phyloP scores from a whole-genome alignment of 352 stramenopile species.

The Phytopythium kandeliae region DNA sequence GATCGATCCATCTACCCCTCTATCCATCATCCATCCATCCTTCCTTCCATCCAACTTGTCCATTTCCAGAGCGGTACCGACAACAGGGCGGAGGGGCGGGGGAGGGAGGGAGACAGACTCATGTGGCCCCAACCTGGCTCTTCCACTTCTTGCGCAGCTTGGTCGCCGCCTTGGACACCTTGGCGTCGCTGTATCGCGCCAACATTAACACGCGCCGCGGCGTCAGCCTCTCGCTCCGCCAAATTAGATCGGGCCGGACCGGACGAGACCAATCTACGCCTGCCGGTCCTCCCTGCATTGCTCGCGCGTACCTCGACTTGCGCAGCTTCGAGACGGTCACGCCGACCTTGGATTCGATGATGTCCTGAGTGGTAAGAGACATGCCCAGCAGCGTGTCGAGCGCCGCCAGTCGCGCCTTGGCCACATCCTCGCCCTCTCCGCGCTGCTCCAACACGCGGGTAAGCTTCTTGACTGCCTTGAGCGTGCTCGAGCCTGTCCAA shows the following conservation, averaged over 20 bases:
- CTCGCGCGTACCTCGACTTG: slow-evolving; percentile 53
- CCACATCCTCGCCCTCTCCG: slow-evolving; percentile 21
- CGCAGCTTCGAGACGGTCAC: slow-evolving; percentile 69
- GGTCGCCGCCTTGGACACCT: slow-evolving; percentile 45
- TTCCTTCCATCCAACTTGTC: too few species aligned
- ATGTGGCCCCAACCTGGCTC: slow-evolving; percentile 29
- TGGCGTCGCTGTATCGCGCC: slow-evolving; percentile 62
- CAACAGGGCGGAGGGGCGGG: too few species aligned
- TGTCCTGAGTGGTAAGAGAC: slow-evolving; percentile 61
- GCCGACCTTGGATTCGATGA: slow-evolving; percentile 77
- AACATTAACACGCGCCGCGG: too few species aligned
- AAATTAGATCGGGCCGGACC: too few species aligned
- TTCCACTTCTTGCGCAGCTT: slow-evolving; percentile 82
- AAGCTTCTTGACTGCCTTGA: slow-evolving; percentile 47
- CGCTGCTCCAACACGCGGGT: slow-evolving; percentile 48
- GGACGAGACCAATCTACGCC: too few species aligned
- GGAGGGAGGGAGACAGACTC: too few species aligned
- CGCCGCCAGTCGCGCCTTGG: slow-evolving; percentile 31
- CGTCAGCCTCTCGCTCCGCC: too few species aligned
- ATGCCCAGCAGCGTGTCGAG: slow-evolving; percentile 61
- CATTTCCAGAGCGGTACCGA: too few species aligned
- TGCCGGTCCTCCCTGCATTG: too few species aligned
- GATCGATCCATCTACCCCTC: too few species aligned
- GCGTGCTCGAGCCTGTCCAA: slow-evolving; percentile 19
- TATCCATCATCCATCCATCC: too few species aligned